phyloP scores from a whole-genome alignment of 257 asterid species.

The Leptodermis oblonga region DNA sequence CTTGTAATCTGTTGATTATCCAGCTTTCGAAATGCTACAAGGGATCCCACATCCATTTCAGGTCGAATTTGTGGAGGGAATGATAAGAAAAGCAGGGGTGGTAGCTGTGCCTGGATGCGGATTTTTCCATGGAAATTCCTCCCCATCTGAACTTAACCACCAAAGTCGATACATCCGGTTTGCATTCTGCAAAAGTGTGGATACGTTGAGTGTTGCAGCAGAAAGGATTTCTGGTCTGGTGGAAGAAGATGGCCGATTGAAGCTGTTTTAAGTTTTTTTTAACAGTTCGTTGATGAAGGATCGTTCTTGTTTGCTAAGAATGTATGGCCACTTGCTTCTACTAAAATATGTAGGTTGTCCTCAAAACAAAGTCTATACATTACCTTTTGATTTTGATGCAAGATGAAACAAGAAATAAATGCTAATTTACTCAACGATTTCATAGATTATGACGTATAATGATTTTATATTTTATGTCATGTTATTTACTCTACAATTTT shows the following conservation, averaged over 20 bases:
- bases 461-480: no score
- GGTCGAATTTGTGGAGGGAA: constrained; percentile 74
- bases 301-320: no score
- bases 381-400: no score
- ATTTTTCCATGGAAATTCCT: constrained; percentile 47
- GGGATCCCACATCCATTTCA: constrained; percentile 16
- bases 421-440: no score
- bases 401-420: no score
- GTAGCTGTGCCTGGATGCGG: constrained; percentile 93
- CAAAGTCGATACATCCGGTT: constrained; percentile 53
- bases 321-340: no score
- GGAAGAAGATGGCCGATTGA: constrained; percentile 41
- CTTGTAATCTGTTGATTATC: neutral
- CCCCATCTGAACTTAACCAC: constrained; percentile 20
- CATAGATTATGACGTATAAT: no score
- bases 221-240: constrained; percentile 39
- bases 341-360: no score
- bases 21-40: neutral
- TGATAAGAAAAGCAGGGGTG: constrained; percentile 75
- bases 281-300: no score
- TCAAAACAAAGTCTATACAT: no score
- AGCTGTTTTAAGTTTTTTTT: constrained; percentile 33
- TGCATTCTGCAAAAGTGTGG: constrained; percentile 78
- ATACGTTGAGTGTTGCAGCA: constrained; percentile 63
- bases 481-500: no score